Evolutionary conservation across 1,284 basidiomycete species (phyloP), one percentile per base, ranked within the genome.

Genomic region (Somion occarium): DNA sequence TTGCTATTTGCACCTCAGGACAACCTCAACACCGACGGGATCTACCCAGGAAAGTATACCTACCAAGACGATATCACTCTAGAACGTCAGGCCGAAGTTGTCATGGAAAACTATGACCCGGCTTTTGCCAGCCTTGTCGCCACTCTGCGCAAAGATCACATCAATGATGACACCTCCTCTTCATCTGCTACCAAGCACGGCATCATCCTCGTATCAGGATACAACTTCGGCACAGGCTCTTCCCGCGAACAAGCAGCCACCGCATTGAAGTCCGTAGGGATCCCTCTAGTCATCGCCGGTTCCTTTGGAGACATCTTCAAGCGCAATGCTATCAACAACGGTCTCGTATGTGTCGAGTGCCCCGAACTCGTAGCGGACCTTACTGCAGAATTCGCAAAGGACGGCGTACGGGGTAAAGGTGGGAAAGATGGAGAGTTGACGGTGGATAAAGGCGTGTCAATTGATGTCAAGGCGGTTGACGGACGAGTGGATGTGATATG

Each of bases 301-400:
- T 95, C 92, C 25, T 99, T 99, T 63, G 96, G 97, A 15, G 97
- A 99, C 69, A 98, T 99, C 61, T 99, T 98, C 79, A 98, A 99
- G 75, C 86, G 96, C 27, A 99, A 99, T 69, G 88, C 93, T 13
- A 99, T 99, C 75, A 99, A 99, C 74, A 99, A 99, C 67, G 96
- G 94, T 3, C 79, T 99, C 7, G 92, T 99, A 53, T 98, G 96
- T 64, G 69, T 98, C 47, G 96, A 98, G 70, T 91, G 83, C 52
- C 93, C 94, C 0, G 88, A 90, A 60, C 81, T 99, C 45, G 88
- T 99, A 20, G 74, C 78, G 24, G 93, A 97, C 59, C 75, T 99
- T 52, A 97, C 96, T 1, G 66, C 70, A 22, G 68, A 74, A 49
- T 93, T 88, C 64, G 88, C 83, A 0, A 83, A 81, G 64, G 84